Base-by-base conservation (phyloP, 768 basidiomycete species). In the Leccinum sublutescens region DNA sequence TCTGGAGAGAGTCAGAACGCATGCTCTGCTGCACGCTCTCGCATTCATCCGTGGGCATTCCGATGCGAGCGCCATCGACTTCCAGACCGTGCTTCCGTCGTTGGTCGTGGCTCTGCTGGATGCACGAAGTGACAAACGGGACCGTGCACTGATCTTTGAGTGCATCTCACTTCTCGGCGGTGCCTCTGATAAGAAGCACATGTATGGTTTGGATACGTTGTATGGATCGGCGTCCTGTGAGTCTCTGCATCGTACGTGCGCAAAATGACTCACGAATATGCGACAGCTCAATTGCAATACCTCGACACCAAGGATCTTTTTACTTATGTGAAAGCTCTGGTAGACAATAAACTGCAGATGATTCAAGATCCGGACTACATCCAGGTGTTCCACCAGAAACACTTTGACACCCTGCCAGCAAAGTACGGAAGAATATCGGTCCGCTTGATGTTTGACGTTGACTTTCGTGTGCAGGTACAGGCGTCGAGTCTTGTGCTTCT, bases 41-140 rank as follows among this genome's bases (percentile, higher is more conserved):
- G 91, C 93, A 0, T 95, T 95, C 73, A 71, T 98, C 12, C 80
- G 85, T 50, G 92, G 95, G 0, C 86, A 93, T 71, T 67, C 77
- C 2, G 76, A 81, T 50, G 74, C 79, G 45, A 77, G 79, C 38
- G 76, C 79, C 14, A 71, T 87, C 4, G 94, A 96, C 71, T 92
- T 95, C 73, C 89, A 95, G 71, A 86, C 85, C 0, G 80, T 95
- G 6, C 67, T 94, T 11, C 90, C 92, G 1, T 78, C 85, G 3
- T 69, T 93, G 10, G 75, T 94, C 1, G 80, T 88, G 21, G 80
- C 85, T 10, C 65, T 93, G 12, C 51, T 67, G 64, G 66, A 75
- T 55, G 21, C 48, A 14, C 66, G 68, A 47, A 65, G 61, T 4
- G 64, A 70, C 36, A 73, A 74, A 55, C 68, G 68, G 47, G 68